Evolutionary conservation across 345 rosid genomes (phyloP).

Genomic region (Fremontodendron californicum): DNA sequence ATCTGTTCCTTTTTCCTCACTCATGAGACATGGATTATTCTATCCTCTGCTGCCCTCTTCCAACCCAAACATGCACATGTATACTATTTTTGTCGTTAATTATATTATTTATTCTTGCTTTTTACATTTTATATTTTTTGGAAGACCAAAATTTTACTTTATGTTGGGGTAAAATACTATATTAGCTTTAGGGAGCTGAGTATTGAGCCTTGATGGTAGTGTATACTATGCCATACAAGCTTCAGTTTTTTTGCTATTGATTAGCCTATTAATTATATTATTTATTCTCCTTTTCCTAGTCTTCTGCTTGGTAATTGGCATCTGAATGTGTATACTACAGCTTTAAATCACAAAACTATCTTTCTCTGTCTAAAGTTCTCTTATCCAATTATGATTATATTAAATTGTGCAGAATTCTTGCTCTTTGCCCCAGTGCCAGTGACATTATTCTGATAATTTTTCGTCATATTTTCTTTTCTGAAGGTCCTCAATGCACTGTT

Average conservation of each 20-base stretch:
- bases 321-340: background rate
- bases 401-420: background rate
- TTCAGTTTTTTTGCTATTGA: background rate
- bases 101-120: background rate
- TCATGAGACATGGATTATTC: background rate
- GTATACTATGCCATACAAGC: background rate
- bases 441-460: constrained; percentile 4
- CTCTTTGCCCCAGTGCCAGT: background rate
- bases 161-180: background rate
- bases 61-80: background rate
- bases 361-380: background rate
- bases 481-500: constrained; percentile 94
- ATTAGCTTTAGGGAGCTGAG: background rate
- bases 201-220: background rate
- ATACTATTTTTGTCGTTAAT: background rate
- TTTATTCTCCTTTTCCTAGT: background rate
- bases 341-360: background rate
- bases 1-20: background rate
- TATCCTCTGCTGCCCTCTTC: background rate
- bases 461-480: constrained; percentile 19
- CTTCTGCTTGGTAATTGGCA: background rate
- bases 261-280: too few species aligned
- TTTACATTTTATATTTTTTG: background rate
- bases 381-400: background rate
- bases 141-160: constrained; percentile 5